Evolutionary conservation across 768 basidiomycete genomes (phyloP).

Genomic region (Rhizopogon vesiculosus): DNA sequence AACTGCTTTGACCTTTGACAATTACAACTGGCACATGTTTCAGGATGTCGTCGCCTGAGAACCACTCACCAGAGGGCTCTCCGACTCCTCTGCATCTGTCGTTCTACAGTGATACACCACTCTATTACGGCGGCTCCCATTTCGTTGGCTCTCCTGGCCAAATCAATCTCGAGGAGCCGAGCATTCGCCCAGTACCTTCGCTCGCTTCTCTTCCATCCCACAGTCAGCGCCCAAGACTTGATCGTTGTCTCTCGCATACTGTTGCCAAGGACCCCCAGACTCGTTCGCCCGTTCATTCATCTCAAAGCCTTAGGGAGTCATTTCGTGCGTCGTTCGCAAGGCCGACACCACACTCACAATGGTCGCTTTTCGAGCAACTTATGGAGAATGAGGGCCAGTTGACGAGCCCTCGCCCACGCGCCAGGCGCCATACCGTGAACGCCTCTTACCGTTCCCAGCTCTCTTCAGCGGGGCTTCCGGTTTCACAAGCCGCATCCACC

Average conservation of each 20-base stretch:
- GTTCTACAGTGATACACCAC: conserved; percentile 6
- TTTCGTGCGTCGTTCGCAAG: conserved; percentile 7
- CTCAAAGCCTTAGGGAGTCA: conserved; percentile 11
- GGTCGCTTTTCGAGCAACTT: conserved; percentile 66
- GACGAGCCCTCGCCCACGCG: conserved; percentile 5
- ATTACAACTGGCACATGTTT: not conserved
- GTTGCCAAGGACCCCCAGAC: not conserved
- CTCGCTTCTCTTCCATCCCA: not conserved
- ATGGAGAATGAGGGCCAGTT: conserved; percentile 63
- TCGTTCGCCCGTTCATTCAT: no score
- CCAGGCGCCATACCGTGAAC: conserved; percentile 5
- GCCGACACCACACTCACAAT: conserved; percentile 33
- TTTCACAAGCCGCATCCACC: not conserved
- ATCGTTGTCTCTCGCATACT: conserved; percentile 5
- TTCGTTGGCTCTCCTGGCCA: conserved; percentile 25
- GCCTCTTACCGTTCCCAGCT: not conserved
- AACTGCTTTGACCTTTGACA: no score
- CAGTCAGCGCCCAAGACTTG: conserved; percentile 2
- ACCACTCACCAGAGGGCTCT: not conserved
- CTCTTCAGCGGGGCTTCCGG: conserved; percentile 2
- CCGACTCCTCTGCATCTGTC: conserved; percentile 2
- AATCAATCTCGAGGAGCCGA: conserved; percentile 10
- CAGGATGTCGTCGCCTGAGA: not conserved
- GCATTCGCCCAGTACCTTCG: conserved; percentile 16
- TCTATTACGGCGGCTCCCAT: not conserved